Evolutionary conservation across 1,284 basidiomycete genomes (phyloP).

Genomic region (Fomitopsis schrenkii): DNA sequence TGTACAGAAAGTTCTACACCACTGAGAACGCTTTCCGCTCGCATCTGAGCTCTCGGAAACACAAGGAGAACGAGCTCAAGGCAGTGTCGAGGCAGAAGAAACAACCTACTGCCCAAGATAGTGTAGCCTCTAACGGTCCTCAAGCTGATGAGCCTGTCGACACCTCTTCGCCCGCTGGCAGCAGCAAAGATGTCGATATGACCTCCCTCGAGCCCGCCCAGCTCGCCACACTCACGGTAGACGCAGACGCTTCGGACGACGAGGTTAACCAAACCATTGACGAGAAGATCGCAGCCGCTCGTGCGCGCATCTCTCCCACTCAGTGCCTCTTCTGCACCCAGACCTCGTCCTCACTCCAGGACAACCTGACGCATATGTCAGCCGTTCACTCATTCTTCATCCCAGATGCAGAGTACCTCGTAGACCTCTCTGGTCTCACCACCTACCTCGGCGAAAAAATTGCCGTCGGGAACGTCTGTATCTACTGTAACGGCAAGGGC

Average conservation of each 20-base stretch:
- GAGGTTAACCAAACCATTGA: slow-evolving; percentile 61
- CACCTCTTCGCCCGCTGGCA: neutral
- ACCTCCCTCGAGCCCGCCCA: neutral
- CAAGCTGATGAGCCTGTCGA: neutral
- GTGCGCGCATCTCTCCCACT: slow-evolving; percentile 55
- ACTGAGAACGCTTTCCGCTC: slow-evolving; percentile 88
- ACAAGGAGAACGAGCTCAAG: slow-evolving; percentile 78
- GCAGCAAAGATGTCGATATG: slow-evolving; percentile 4
- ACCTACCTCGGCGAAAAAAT: slow-evolving; percentile 93
- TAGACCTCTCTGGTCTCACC: slow-evolving; percentile 82
- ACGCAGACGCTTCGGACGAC: slow-evolving; percentile 44
- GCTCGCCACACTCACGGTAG: slow-evolving; percentile 27
- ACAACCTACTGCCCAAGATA: slow-evolving; percentile 10
- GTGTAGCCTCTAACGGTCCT: neutral
- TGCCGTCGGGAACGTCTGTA: slow-evolving; percentile 88
- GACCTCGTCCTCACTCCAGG: slow-evolving; percentile 50
- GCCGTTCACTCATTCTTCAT: slow-evolving; percentile 91
- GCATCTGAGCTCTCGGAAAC: slow-evolving; percentile 88
- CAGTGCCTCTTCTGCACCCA: slow-evolving; percentile 88
- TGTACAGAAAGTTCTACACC: slow-evolving; percentile 84
- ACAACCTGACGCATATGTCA: slow-evolving; percentile 88
- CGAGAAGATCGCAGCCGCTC: slow-evolving; percentile 73
- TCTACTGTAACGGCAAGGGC: slow-evolving; percentile 83
- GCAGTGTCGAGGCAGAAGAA: slow-evolving; percentile 27
- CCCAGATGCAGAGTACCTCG: slow-evolving; percentile 89